phyloP scores from a whole-genome alignment of 2,329 filamentous ascomycete genomes.

The Ophiostoma pallidulum region DNA sequence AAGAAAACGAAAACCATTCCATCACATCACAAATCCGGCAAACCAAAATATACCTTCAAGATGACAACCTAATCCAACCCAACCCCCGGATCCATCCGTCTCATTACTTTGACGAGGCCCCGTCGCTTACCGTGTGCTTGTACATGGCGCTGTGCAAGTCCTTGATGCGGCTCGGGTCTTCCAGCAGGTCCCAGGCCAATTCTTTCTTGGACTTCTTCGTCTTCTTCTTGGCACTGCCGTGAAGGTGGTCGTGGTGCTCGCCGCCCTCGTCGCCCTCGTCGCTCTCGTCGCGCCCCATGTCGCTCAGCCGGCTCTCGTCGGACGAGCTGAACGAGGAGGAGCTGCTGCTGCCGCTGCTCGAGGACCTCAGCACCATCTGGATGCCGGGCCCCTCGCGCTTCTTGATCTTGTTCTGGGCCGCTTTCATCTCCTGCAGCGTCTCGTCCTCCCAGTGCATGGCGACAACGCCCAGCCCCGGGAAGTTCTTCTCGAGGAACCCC shows the following conservation, averaged over 20 bases:
- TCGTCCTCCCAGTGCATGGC: conserved; percentile 73
- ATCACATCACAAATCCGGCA: too few species aligned
- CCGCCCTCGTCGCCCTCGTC: too few species aligned
- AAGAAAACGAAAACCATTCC: too few species aligned
- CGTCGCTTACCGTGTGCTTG: too few species aligned
- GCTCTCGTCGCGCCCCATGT: conserved; percentile 3
- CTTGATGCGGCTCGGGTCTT: conserved; percentile 40
- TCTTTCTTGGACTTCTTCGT: conserved; percentile 39
- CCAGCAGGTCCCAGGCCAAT: conserved; percentile 39
- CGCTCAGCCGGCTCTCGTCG: conserved; percentile 39
- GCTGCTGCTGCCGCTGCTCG: conserved; percentile 38
- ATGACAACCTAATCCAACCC: too few species aligned
- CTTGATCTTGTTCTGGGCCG: conserved; percentile 64
- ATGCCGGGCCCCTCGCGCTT: conserved; percentile 46
- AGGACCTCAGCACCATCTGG: conserved; percentile 48
- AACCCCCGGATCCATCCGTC: too few species aligned
- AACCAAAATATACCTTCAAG: too few species aligned
- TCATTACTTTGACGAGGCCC: too few species aligned
- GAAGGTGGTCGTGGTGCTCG: too few species aligned
- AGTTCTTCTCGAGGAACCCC: conserved; percentile 58
- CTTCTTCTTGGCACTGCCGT: neutral
- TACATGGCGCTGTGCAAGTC: conserved; percentile 14
- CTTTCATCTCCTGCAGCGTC: conserved; percentile 63
- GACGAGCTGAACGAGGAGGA: conserved; percentile 44
- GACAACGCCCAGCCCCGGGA: conserved; percentile 67